Evolutionary conservation across 148 eudicot genomes (phyloP).

Genomic region (Rheum nobile): DNA sequence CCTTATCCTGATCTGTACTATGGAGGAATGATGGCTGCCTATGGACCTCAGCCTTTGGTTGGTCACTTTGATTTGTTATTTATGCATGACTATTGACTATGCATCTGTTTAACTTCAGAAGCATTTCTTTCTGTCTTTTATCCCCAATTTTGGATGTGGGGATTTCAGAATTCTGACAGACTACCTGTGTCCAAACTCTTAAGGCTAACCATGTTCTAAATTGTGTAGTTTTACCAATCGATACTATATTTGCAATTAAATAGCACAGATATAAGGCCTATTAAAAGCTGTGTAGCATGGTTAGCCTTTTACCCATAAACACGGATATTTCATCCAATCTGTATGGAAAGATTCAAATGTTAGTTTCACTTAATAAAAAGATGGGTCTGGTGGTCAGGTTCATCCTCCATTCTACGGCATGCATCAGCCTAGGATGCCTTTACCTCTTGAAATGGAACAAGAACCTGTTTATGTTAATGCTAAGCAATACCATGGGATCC

Average conservation of each 20-base stretch:
- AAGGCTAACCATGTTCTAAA: background rate
- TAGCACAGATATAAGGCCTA: background rate
- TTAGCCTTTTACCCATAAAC: background rate
- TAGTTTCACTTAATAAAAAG: background rate
- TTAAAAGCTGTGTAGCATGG: background rate
- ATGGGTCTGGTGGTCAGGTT: conserved; percentile 28
- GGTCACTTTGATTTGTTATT: conserved; percentile 6
- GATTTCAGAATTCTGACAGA: background rate
- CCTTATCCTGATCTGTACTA: conserved; percentile 71
- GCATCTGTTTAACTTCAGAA: background rate
- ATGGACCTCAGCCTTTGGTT: conserved; percentile 77
- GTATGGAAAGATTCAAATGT: background rate
- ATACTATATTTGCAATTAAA: background rate
- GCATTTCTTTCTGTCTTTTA: background rate
- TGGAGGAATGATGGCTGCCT: conserved; percentile 78
- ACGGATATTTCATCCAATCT: background rate
- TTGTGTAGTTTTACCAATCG: background rate
- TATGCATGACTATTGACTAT: background rate
- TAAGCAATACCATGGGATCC: conserved; percentile 80
- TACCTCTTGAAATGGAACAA: conserved; percentile 77
- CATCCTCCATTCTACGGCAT: conserved; percentile 58
- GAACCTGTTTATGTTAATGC: conserved; percentile 98
- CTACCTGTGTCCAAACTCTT: background rate
- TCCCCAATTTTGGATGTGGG: background rate
- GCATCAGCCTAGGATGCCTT: conserved; percentile 73